Evolutionary conservation across 768 basidiomycete genomes (phyloP).

Genomic region (Leccinellum luteum): DNA sequence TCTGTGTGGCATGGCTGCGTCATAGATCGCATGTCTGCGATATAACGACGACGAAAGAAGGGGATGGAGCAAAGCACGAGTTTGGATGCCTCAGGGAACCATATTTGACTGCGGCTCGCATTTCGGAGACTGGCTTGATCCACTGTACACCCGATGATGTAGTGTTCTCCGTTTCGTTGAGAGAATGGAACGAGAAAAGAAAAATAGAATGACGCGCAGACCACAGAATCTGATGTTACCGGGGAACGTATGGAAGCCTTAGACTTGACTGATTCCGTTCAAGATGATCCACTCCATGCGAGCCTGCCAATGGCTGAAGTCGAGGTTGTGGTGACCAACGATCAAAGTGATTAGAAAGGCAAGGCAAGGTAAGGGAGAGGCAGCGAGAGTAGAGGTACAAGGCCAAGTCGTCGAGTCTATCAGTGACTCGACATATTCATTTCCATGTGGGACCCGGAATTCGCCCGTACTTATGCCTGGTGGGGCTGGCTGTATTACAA

Average conservation of each 20-base stretch:
- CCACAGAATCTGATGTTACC: no score
- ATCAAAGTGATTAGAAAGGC: no score
- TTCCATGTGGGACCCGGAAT: no score
- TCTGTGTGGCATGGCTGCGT: background rate
- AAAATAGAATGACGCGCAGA: background rate
- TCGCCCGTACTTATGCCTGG: no score
- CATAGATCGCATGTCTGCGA: background rate
- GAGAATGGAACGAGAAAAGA: background rate
- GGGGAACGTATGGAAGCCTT: no score
- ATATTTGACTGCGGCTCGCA: background rate
- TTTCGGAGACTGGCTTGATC: background rate
- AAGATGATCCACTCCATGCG: background rate
- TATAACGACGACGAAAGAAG: background rate
- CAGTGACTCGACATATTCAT: no score
- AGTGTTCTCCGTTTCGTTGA: background rate
- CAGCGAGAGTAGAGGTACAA: background rate
- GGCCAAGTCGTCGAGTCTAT: background rate
- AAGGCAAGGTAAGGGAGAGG: no score
- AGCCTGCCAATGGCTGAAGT: background rate
- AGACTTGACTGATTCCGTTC: no score
- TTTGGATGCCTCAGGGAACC: background rate
- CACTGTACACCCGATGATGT: background rate
- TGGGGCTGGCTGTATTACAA: no score
- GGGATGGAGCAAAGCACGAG: background rate
- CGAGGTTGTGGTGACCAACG: background rate